phyloP scores from a whole-genome alignment of 306 rosid genomes.

The Fagus crenata region DNA sequence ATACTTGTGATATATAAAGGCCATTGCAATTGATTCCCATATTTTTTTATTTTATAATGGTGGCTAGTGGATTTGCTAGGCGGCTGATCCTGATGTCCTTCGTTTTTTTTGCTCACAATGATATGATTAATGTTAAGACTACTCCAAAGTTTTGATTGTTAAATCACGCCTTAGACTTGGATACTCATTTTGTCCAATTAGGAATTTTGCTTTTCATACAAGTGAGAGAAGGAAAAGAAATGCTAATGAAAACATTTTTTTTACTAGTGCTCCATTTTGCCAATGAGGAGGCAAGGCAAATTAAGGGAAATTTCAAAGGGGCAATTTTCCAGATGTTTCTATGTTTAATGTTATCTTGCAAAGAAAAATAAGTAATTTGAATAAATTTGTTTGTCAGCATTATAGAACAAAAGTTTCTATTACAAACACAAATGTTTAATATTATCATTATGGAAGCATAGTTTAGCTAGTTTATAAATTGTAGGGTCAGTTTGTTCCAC shows the following conservation, averaged over 20 bases:
- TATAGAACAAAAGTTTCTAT: too few species aligned
- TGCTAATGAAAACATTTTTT: neutral
- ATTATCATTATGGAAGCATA: too few species aligned
- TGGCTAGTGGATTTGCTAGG: slow-evolving; percentile 29
- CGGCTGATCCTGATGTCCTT: slow-evolving; percentile 25
- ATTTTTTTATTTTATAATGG: slow-evolving; percentile 23
- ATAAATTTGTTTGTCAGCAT: too few species aligned
- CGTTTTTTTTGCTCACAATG: slow-evolving; percentile 19
- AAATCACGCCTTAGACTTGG: slow-evolving; percentile 21
- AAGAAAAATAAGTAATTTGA: neutral
- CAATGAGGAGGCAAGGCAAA: neutral
- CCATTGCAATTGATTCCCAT: slow-evolving; percentile 17
- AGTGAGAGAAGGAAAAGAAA: neutral
- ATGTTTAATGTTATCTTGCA: neutral
- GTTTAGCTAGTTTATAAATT: too few species aligned
- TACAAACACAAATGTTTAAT: too few species aligned
- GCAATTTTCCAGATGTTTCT: neutral
- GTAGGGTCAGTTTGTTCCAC: too few species aligned
- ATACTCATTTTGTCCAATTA: slow-evolving; percentile 16
- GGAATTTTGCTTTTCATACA: neutral
- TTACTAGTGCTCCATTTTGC: neutral
- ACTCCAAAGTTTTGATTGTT: slow-evolving; percentile 5
- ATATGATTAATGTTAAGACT: slow-evolving; percentile 28
- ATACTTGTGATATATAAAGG: slow-evolving; percentile 24
- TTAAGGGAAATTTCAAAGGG: neutral